These are phyloP conservation scores for Craterostigma plantagineum DNA, from an alignment of 257 asterid species.

Conservation along the genomic window DNA sequence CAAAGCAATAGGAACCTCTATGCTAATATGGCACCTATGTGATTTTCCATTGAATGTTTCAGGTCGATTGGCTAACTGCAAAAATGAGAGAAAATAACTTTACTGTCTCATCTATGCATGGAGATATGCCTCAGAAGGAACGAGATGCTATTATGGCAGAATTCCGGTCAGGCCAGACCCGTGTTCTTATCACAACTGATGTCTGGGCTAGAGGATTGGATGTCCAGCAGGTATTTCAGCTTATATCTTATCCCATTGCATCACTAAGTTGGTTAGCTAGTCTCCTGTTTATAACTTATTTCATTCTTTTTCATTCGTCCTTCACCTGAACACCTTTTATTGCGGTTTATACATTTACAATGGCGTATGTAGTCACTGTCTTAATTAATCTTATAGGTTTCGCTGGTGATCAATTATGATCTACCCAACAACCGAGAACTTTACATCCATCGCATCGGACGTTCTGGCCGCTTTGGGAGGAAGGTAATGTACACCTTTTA, in stretches of 20 bases:
- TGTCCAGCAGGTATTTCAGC: slow-evolving; percentile 68
- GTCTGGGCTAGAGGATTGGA: slow-evolving; percentile 99
- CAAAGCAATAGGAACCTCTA: too few relatives aligned
- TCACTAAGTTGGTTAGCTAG: too few relatives aligned
- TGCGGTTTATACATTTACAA: background rate
- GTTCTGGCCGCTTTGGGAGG: slow-evolving; percentile 97
- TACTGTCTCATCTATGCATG: slow-evolving; percentile 94
- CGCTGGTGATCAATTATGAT: slow-evolving; percentile 88
- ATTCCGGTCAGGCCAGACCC: slow-evolving; percentile 67
- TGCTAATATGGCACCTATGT: slow-evolving; percentile 6
- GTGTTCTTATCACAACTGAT: slow-evolving; percentile 95
- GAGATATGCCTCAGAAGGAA: slow-evolving; percentile 98
- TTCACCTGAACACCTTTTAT: background rate
- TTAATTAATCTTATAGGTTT: slow-evolving; percentile 30
- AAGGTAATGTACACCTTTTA: slow-evolving; percentile 30
- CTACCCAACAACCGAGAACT: slow-evolving; percentile 95
- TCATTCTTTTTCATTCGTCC: background rate
- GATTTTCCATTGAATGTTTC: slow-evolving; percentile 5
- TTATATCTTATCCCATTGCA: too few relatives aligned
- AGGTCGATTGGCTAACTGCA: slow-evolving; percentile 92
- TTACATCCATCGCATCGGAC: slow-evolving; percentile 89
- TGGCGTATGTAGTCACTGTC: background rate
- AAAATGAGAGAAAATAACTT: slow-evolving; percentile 85
- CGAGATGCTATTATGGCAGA: slow-evolving; percentile 87
- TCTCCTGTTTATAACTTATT: background rate